These are phyloP conservation scores for Galerina marginata DNA, from an alignment of 768 basidiomycete species.

Conservation along the genomic window DNA sequence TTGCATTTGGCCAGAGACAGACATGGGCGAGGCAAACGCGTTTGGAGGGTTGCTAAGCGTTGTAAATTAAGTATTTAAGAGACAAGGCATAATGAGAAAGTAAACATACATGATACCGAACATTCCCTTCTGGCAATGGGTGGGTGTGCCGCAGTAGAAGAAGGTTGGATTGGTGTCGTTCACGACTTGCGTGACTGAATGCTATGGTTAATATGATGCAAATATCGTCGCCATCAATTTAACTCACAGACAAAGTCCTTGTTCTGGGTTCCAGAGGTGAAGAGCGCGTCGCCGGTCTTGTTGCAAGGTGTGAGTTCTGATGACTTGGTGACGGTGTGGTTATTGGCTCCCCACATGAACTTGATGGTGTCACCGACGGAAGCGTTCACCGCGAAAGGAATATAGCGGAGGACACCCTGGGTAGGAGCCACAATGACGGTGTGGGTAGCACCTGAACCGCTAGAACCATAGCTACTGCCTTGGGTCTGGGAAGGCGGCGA, in stretches of 20 bases:
- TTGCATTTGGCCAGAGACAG: constrained; percentile 60
- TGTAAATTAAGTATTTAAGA: constrained; percentile 11
- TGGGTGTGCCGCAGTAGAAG: constrained; percentile 75
- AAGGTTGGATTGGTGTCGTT: constrained; percentile 76
- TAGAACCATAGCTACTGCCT: constrained; percentile 50
- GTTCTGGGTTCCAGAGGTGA: constrained; percentile 71
- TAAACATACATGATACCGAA: constrained; percentile 71
- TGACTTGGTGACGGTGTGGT: constrained; percentile 85
- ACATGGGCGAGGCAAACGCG: constrained; percentile 47
- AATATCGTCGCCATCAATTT: neutral
- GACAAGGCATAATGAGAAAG: neutral
- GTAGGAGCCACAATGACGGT: constrained; percentile 81
- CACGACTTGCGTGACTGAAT: constrained; percentile 67
- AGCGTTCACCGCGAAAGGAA: constrained; percentile 78
- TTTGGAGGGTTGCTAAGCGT: constrained; percentile 59
- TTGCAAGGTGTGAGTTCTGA: constrained; percentile 75
- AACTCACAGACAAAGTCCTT: constrained; percentile 65
- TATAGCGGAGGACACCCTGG: constrained; percentile 75
- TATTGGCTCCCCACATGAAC: constrained; percentile 80
- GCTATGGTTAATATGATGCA: constrained; percentile 4
- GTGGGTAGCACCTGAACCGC: constrained; percentile 67
- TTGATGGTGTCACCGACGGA: constrained; percentile 77
- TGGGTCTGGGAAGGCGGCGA: constrained; percentile 27
- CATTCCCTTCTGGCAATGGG: constrained; percentile 85
- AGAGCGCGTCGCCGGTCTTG: constrained; percentile 61